Evolutionary conservation across 2,329 filamentous ascomycete species (phyloP), one percentile per base, ranked within the genome.

Genomic region (Incumbomyces lentus): DNA sequence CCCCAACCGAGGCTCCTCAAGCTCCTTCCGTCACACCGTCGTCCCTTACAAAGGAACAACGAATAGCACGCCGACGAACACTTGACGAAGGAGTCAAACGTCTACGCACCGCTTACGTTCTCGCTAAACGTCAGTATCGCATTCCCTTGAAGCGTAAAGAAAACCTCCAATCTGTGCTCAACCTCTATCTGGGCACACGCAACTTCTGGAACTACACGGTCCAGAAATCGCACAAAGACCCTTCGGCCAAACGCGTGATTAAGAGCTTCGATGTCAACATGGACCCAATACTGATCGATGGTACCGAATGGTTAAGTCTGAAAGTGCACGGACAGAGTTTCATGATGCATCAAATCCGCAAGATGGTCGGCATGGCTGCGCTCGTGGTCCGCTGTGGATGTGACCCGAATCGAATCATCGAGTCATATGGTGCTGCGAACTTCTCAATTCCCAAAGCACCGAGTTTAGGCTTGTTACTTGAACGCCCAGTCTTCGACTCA

Each of bases 261-360:
- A 92, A 89, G 63, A 92, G 86, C 2, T 98, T 98, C 70, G 72
- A 82, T 32, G 82, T 87, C 48, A 84, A 87, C 63, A 69, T 71
- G 2, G 71, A 76, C 43, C 87, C 88, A 1, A 82, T 95, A 59
- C 79, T 88, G 60, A 93, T 94, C 65, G 79, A 86, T 63, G 81
- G 90, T 60, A 95, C 88, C 1, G 85, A 98, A 70, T 98, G 92
- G 92, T 73, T 98, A 3, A 92, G 84, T 36, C 73, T 96, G 55
- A 95, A 94, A 63, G 89, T 98, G 18, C 92, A 98, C 65, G 92
- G 92, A 0, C 92, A 98, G 67, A 90, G 84, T 60, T 98, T 98
- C 74, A 98, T 98, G 92, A 98, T 98, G 92, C 92, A 98, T 66
- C 92, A 98, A 69, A 98, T 98, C 65, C 83, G 92, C 60, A 98